These are phyloP conservation scores for Xylariaceae sp. DNA, from an alignment of 2,329 filamentous ascomycete genomes.

Conservation along the genomic window DNA sequence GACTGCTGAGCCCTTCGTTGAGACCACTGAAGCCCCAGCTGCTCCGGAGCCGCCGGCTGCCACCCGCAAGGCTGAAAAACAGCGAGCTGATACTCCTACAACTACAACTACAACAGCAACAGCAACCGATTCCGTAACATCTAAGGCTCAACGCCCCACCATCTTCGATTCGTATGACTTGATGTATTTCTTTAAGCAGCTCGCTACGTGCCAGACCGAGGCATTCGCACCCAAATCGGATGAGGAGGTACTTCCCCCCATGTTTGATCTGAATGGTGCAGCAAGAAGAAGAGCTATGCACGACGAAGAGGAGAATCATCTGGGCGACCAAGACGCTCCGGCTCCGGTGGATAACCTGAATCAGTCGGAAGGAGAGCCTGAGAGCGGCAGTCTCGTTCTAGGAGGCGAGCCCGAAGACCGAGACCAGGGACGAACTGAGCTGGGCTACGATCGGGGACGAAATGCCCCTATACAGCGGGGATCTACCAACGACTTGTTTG, in stretches of 20 bases:
- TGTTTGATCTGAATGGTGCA: slow-evolving; percentile 80
- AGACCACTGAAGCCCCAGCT: slow-evolving; percentile 36
- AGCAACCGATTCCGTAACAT: slow-evolving; percentile 4
- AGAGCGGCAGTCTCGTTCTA: slow-evolving; percentile 78
- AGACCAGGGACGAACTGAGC: slow-evolving; percentile 49
- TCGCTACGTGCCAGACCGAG: slow-evolving; percentile 34
- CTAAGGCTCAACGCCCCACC: slow-evolving; percentile 6
- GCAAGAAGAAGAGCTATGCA: slow-evolving; percentile 73
- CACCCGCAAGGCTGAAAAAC: slow-evolving; percentile 29
- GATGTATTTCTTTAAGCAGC: slow-evolving; percentile 23
- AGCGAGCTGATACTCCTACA: slow-evolving; percentile 18
- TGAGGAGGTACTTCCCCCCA: slow-evolving; percentile 53
- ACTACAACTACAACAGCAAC: not conserved
- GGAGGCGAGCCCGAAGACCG: slow-evolving; percentile 89
- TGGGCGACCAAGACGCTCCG: slow-evolving; percentile 46
- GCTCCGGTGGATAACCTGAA: slow-evolving; percentile 41
- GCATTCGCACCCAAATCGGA: slow-evolving; percentile 32
- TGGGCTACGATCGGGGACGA: slow-evolving; percentile 53
- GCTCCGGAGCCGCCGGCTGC: slow-evolving; percentile 25
- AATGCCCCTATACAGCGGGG: slow-evolving; percentile 67
- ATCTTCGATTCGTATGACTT: slow-evolving; percentile 24
- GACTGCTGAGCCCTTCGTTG: slow-evolving; percentile 46
- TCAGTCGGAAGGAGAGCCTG: slow-evolving; percentile 65
- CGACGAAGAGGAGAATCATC: slow-evolving; percentile 59
- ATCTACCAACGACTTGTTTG: slow-evolving; percentile 49